Conservation (phyloP, 352 stramenopile genomes). For the Globisporangium uncinulatum region DNA sequence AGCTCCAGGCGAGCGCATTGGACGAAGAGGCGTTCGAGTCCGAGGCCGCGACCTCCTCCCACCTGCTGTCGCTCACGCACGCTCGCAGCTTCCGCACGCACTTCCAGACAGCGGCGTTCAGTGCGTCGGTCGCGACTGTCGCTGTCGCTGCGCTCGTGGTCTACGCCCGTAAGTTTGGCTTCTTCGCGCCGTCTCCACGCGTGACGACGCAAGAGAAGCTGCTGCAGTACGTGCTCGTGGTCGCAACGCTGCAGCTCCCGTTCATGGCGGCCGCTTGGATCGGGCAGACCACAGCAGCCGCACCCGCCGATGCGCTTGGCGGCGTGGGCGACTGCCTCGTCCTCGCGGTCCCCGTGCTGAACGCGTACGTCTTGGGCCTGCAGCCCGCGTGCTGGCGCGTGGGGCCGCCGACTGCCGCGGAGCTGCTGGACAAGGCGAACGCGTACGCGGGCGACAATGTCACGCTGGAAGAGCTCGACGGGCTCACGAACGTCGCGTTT, state of each 20-base stretch:
- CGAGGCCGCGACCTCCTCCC: too few species aligned
- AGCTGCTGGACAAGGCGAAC: slow-evolving; percentile 14
- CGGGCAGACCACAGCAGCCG: slow-evolving; percentile 9
- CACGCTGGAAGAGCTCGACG: slow-evolving; percentile 23
- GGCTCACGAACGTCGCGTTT: slow-evolving; percentile 23
- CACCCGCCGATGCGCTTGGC: slow-evolving; percentile 18
- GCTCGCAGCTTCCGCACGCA: slow-evolving; percentile 18
- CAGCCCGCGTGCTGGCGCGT: slow-evolving; percentile 42
- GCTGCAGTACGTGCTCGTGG: slow-evolving; percentile 19
- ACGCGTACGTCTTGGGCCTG: slow-evolving; percentile 60
- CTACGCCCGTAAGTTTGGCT: slow-evolving; percentile 33
- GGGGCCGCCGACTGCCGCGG: slow-evolving; percentile 1
- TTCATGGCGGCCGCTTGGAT: slow-evolving; percentile 33
- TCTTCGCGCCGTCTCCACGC: slow-evolving; percentile 34
- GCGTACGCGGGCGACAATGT: slow-evolving; percentile 11
- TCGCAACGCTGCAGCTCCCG: slow-evolving; percentile 42
- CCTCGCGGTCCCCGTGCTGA: slow-evolving; percentile 47
- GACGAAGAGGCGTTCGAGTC: too few species aligned
- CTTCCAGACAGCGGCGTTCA: slow-evolving; percentile 15
- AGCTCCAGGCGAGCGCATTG: neutral
- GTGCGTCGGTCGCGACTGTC: slow-evolving; percentile 33
- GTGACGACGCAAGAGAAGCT: slow-evolving; percentile 32
- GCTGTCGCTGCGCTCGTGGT: slow-evolving; percentile 23
- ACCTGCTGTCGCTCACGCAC: neutral
- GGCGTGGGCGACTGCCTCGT: slow-evolving; percentile 46